These are phyloP conservation scores for Hymenoscyphus scutula DNA, from an alignment of 2,329 filamentous ascomycete species.

Conservation along the genomic window DNA sequence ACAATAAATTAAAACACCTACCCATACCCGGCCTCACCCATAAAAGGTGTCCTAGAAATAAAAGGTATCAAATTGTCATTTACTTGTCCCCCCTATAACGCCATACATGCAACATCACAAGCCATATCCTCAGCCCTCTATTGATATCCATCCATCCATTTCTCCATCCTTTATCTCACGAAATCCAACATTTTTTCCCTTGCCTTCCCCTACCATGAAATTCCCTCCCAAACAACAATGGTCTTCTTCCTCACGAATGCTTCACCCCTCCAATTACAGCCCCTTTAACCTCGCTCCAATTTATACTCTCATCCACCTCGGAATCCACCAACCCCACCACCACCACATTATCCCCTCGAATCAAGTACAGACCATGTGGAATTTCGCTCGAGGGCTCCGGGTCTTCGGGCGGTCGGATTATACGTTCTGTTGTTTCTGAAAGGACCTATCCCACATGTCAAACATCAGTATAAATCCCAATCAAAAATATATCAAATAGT, in stretches of 20 bases:
- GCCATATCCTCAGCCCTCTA: slow-evolving; percentile 10
- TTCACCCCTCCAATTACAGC: slow-evolving; percentile 81
- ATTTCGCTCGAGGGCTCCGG: slow-evolving; percentile 77
- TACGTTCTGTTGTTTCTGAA: slow-evolving; percentile 77
- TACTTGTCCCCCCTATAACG: slow-evolving; percentile 24
- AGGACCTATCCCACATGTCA: slow-evolving; percentile 58
- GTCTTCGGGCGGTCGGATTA: slow-evolving; percentile 84
- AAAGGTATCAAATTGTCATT: slow-evolving; percentile 4
- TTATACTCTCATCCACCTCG: slow-evolving; percentile 81
- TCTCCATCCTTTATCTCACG: not conserved
- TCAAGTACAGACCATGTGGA: slow-evolving; percentile 83
- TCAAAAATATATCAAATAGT: too few relatives aligned
- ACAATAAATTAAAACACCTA: not conserved
- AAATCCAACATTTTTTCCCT: not conserved
- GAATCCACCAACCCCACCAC: slow-evolving; percentile 88
- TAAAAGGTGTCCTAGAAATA: not conserved
- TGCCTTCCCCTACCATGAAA: not conserved
- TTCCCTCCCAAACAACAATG: not conserved
- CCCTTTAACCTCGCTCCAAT: slow-evolving; percentile 89
- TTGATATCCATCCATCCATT: not conserved
- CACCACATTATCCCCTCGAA: slow-evolving; percentile 92
- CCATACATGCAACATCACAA: slow-evolving; percentile 34
- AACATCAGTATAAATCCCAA: not conserved
- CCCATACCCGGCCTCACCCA: not conserved
- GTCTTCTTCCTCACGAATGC: slow-evolving; percentile 52